These are phyloP conservation scores for Aspergillus fructus DNA, from an alignment of 2,329 filamentous ascomycete genomes.

Conservation along the genomic window DNA sequence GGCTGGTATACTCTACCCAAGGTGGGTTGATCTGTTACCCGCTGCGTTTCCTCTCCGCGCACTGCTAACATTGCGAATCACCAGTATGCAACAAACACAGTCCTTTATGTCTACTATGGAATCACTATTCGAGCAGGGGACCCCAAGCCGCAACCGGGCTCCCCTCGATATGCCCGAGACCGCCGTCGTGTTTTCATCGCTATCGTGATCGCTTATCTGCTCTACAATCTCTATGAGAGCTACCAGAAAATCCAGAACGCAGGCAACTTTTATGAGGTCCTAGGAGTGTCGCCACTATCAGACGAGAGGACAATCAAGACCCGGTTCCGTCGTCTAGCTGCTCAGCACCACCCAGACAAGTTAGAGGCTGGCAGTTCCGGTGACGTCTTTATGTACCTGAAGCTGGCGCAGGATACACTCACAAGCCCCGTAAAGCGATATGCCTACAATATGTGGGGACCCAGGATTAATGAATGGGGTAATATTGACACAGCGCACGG, in stretches of 20 bases:
- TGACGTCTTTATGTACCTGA: constrained; percentile 75
- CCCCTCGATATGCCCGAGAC: constrained; percentile 67
- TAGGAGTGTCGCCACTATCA: constrained; percentile 68
- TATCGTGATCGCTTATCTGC: constrained; percentile 79
- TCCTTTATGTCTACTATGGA: constrained; percentile 81
- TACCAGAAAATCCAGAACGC: constrained; percentile 72
- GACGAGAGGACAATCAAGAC: constrained; percentile 77
- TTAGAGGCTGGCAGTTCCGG: constrained; percentile 42
- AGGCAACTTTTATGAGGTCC: constrained; percentile 75
- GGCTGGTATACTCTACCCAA: constrained; percentile 64
- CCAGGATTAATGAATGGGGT: constrained; percentile 64
- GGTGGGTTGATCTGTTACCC: constrained; percentile 40
- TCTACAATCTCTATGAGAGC: constrained; percentile 90
- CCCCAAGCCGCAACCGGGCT: constrained; percentile 69
- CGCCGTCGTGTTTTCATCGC: constrained; percentile 79
- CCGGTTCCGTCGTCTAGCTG: constrained; percentile 73
- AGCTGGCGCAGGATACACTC: constrained; percentile 78
- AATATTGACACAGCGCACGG: constrained; percentile 63
- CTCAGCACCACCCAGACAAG: constrained; percentile 82
- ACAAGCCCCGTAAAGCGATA: constrained; percentile 74
- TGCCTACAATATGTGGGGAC: constrained; percentile 87
- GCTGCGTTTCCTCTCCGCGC: background rate
- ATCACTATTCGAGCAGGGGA: constrained; percentile 87
- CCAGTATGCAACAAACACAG: constrained; percentile 73
- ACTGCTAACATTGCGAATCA: constrained; percentile 11